Evolutionary conservation across 176 grass and related monocot genomes (phyloP).

Genomic region (Oryza australiensis): DNA sequence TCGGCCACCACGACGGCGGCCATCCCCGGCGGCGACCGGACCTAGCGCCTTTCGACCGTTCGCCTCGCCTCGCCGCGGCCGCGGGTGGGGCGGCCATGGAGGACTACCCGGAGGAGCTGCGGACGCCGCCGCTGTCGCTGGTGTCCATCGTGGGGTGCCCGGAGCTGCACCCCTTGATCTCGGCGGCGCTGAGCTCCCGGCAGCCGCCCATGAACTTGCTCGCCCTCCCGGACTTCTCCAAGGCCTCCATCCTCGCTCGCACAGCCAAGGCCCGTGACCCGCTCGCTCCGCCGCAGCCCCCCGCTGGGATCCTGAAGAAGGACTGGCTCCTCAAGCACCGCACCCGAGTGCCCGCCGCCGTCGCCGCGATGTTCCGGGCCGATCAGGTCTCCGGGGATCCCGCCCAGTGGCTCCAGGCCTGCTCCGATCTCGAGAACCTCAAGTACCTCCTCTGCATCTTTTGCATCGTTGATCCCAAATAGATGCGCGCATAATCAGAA

Average conservation of each 20-base stretch:
- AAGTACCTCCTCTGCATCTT: conserved; percentile 56
- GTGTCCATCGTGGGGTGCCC: conserved; percentile 85
- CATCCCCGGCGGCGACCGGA: conserved; percentile 11
- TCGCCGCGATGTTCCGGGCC: conserved; percentile 63
- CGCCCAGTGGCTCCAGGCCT: conserved; percentile 92
- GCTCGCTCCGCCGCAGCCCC: conserved; percentile 61
- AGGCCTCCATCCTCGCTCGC: conserved; percentile 62
- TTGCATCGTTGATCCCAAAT: conserved; percentile 37
- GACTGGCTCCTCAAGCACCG: conserved; percentile 92
- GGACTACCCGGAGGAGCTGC: conserved; percentile 97
- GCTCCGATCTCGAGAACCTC: conserved; percentile 98
- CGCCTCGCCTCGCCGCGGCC: conserved; percentile 24
- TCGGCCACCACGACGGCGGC: conserved; percentile 39
- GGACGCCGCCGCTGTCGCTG: conserved; percentile 76
- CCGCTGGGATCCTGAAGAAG: conserved; percentile 80
- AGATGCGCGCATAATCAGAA: conserved; percentile 7
- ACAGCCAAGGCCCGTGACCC: conserved; percentile 77
- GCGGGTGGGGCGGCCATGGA: conserved; percentile 66
- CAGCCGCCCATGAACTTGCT: conserved; percentile 84
- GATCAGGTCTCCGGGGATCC: conserved; percentile 93
- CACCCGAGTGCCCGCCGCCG: conserved; percentile 70
- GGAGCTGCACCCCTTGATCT: conserved; percentile 92
- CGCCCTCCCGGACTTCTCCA: conserved; percentile 81
- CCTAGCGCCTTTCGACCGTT: background rate
- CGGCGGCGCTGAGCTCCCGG: conserved; percentile 75